Conservation (phyloP, 257 asterid genomes). For the Solanum pennellii region DNA sequence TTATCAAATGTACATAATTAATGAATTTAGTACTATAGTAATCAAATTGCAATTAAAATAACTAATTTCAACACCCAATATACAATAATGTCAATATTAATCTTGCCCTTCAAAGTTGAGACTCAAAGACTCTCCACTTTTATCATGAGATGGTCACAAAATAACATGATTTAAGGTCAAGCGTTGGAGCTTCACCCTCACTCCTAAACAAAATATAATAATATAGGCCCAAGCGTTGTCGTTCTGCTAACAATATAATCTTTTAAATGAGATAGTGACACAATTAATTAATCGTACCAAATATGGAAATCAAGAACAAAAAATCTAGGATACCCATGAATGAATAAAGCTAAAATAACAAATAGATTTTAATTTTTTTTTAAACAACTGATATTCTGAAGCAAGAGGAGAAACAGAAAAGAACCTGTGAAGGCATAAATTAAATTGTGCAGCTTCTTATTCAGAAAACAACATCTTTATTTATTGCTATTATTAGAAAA, state of each 20-base stretch:
- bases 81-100: neutral
- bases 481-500: neutral
- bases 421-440: neutral
- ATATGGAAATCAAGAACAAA: neutral
- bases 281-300: neutral
- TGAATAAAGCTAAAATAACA: neutral
- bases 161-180: neutral
- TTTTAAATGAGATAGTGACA: neutral
- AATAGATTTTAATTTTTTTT: neutral
- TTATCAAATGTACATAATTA: neutral
- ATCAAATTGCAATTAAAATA: neutral
- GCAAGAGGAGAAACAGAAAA: neutral
- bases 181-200: neutral
- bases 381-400: neutral
- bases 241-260: neutral
- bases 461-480: neutral
- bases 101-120: neutral
- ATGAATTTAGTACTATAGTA: neutral
- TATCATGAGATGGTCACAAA: neutral
- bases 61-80: neutral
- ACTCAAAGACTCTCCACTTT: neutral
- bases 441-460: neutral
- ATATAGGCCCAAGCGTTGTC: neutral
- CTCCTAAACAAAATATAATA: neutral
- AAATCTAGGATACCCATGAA: neutral